phyloP scores from a whole-genome alignment of 2,329 filamentous ascomycete genomes.

The Microcyclosporella mali region DNA sequence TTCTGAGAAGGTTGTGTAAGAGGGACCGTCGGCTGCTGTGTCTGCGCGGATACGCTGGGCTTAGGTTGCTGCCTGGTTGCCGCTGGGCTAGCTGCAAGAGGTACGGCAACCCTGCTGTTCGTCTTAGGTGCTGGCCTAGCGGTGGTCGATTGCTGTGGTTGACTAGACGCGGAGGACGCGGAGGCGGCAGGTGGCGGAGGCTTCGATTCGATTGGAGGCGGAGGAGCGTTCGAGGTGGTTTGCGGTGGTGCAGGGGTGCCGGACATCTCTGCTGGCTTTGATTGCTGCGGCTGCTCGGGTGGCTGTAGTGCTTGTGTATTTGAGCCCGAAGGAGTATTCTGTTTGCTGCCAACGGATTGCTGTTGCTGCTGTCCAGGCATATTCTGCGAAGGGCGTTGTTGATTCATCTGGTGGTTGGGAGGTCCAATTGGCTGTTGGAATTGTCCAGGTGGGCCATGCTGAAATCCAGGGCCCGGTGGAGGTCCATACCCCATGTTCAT shows the following conservation, averaged over 20 bases:
- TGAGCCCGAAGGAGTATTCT: slow-evolving; percentile 30
- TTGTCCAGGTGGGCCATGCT: slow-evolving; percentile 49
- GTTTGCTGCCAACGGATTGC: slow-evolving; percentile 33
- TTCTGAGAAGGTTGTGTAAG: slow-evolving; percentile 16
- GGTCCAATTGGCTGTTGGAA: slow-evolving; percentile 43
- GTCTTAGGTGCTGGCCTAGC: slow-evolving; percentile 37
- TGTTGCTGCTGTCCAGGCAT: slow-evolving; percentile 42
- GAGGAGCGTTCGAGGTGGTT: slow-evolving; percentile 44
- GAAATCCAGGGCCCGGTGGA: slow-evolving; percentile 37
- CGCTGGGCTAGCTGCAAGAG: slow-evolving; percentile 43
- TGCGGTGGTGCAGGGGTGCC: slow-evolving; percentile 41
- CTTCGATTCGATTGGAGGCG: slow-evolving; percentile 63
- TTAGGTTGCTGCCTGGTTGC: slow-evolving; percentile 21
- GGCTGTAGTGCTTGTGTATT: slow-evolving; percentile 21
- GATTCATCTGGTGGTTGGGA: slow-evolving; percentile 37
- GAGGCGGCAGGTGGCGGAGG: slow-evolving; percentile 54
- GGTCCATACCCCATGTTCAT: slow-evolving; percentile 42
- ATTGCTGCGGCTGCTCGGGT: slow-evolving; percentile 14
- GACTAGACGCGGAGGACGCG: slow-evolving; percentile 43
- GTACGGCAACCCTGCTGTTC: slow-evolving; percentile 53
- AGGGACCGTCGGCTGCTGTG: slow-evolving; percentile 9
- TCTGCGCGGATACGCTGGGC: slow-evolving; percentile 7
- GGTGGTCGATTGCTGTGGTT: slow-evolving; percentile 29
- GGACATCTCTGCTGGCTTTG: slow-evolving; percentile 32
- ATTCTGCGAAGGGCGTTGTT: slow-evolving; percentile 37